phyloP scores from a whole-genome alignment of 208 protist genomes.

The Trypanosoma congolense region DNA sequence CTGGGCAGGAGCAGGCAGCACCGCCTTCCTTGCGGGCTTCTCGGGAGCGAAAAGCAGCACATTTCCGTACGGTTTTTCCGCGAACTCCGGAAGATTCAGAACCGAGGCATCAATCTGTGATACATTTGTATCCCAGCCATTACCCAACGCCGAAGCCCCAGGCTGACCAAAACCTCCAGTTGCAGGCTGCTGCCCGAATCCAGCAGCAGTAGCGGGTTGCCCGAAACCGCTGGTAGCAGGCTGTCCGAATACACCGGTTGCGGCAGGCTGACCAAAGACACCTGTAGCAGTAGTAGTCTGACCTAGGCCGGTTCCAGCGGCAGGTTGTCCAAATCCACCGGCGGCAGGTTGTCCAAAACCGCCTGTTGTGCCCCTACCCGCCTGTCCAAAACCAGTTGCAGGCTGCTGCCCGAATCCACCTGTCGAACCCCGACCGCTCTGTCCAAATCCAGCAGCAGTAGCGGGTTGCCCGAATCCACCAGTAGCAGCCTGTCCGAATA shows the following conservation, averaged over 20 bases:
- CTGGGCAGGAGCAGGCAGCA: neutral
- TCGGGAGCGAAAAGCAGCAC: constrained; percentile 66
- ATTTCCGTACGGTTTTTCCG: constrained; percentile 69
- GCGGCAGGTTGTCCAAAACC: constrained; percentile 16
- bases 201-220: too few species aligned
- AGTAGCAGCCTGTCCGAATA: too few species aligned
- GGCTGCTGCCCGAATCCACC: constrained; percentile 32
- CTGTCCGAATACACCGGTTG: constrained; percentile 7
- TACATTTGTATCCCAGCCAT: constrained; percentile 15
- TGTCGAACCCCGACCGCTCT: constrained; percentile 20
- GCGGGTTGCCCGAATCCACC: too few species aligned
- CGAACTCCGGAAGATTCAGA: constrained; percentile 75
- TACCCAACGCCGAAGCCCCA: neutral
- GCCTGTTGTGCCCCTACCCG: neutral
- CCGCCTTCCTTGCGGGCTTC: constrained; percentile 35
- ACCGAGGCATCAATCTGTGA: constrained; percentile 38
- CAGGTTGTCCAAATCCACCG: constrained; percentile 44
- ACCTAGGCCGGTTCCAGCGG: too few species aligned
- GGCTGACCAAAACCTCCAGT: too few species aligned
- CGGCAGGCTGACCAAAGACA: too few species aligned
- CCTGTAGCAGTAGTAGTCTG: too few species aligned
- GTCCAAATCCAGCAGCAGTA: too few species aligned
- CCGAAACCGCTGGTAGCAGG: constrained; percentile 36
- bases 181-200: too few species aligned
- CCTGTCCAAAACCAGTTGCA: neutral